phyloP scores from a whole-genome alignment of 345 rosid genomes.

The Bruguiera gymnorhiza region DNA sequence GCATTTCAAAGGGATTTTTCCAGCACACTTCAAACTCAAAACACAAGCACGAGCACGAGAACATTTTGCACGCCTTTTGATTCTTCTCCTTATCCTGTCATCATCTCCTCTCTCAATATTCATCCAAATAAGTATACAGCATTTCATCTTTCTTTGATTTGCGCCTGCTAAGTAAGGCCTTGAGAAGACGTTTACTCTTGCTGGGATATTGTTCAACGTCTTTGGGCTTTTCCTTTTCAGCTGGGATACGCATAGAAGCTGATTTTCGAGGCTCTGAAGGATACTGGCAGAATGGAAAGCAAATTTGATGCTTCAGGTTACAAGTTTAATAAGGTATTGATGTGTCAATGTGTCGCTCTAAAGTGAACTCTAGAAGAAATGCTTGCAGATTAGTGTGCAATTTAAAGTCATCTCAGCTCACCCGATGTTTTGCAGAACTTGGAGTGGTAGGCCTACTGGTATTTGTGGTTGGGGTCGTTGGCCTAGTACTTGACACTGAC shows the following conservation, averaged over 20 bases:
- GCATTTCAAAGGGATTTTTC: too few relatives aligned
- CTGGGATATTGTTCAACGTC: constrained; percentile 66
- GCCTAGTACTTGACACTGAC: constrained; percentile 50
- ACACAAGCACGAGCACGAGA: background rate
- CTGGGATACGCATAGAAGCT: constrained; percentile 57
- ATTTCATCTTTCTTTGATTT: constrained; percentile 88
- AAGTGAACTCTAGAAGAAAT: background rate
- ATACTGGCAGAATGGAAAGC: constrained; percentile 42
- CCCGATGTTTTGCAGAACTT: constrained; percentile 52
- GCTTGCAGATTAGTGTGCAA: constrained; percentile 5
- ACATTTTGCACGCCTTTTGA: background rate
- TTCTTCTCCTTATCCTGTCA: background rate
- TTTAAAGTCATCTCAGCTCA: constrained; percentile 23
- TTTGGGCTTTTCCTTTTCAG: constrained; percentile 52
- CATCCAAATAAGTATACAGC: constrained; percentile 78
- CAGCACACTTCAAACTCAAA: too few relatives aligned
- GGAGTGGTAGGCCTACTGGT: constrained; percentile 53
- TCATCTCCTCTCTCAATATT: constrained; percentile 46
- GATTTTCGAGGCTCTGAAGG: constrained; percentile 87
- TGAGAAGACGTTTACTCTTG: constrained; percentile 84
- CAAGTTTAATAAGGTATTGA: background rate
- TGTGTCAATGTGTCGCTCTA: too few relatives aligned
- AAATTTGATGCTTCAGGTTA: constrained; percentile 10
- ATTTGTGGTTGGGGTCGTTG: constrained; percentile 57
- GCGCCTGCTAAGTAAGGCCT: constrained; percentile 87